Evolutionary conservation across 2,329 filamentous ascomycete genomes (phyloP).

Genomic region (Zymoseptoria tritici): DNA sequence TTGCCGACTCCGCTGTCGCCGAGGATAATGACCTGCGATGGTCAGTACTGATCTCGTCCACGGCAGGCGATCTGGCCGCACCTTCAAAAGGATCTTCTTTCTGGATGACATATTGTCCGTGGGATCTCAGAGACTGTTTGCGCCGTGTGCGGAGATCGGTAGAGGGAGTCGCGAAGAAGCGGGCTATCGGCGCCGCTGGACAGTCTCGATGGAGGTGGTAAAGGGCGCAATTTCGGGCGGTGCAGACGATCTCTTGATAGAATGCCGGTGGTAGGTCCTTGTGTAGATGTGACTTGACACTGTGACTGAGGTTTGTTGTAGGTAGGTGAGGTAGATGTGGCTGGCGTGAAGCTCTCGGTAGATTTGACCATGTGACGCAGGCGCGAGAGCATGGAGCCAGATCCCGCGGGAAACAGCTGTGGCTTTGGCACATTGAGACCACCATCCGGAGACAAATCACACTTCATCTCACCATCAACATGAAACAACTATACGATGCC

Average conservation of each 20-base stretch:
- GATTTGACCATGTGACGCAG: not conserved
- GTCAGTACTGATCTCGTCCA: slow-evolving; percentile 6
- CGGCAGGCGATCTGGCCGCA: slow-evolving; percentile 14
- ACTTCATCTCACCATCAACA: not conserved
- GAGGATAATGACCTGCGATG: slow-evolving; percentile 83
- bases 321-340: not conserved
- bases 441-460: no score
- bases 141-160: not conserved
- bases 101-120: slow-evolving; percentile 28
- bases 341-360: not conserved
- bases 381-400: not conserved
- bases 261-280: not conserved
- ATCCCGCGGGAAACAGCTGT: not conserved
- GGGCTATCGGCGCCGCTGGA: not conserved
- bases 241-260: not conserved
- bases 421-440: no score
- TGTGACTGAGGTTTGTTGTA: not conserved
- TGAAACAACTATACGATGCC: no score
- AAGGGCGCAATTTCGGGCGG: not conserved
- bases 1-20: slow-evolving; percentile 98
- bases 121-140: not conserved
- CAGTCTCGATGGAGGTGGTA: not conserved
- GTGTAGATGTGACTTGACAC: not conserved
- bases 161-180: not conserved
- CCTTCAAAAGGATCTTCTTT: slow-evolving; percentile 35